Percentiles rank a stretch among this genome's conserved stretches.
Conservation (phyloP, 2,329 filamentous ascomycete genomes). For the Aspergillus persii region DNA sequence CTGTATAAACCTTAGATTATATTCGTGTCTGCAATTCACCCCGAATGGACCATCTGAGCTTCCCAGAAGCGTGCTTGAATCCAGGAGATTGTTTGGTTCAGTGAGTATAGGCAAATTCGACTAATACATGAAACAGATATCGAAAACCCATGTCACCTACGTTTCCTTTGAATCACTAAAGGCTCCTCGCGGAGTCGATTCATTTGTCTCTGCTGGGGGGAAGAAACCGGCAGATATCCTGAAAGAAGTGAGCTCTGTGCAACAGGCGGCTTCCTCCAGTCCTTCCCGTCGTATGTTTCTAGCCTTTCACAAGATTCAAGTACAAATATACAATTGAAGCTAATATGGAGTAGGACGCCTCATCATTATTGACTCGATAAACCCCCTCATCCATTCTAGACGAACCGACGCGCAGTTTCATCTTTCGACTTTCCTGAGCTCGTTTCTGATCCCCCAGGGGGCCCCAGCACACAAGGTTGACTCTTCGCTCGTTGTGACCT, state of each 20-base stretch:
- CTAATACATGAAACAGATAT: slow-evolving; percentile 27
- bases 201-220: slow-evolving; percentile 64
- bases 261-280: slow-evolving; percentile 18
- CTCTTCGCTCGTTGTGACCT: slow-evolving; percentile 72
- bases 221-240: slow-evolving; percentile 58
- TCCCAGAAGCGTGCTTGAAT: neutral
- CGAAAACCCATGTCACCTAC: slow-evolving; percentile 69
- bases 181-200: slow-evolving; percentile 62
- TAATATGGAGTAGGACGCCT: slow-evolving; percentile 59
- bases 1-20: neutral
- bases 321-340: slow-evolving; percentile 1
- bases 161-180: slow-evolving; percentile 74
- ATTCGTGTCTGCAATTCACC: neutral
- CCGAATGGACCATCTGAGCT: neutral
- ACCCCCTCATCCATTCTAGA: slow-evolving; percentile 54
- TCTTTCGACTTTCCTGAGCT: slow-evolving; percentile 68
- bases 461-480: slow-evolving; percentile 31
- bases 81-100: neutral
- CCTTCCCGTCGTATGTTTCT: slow-evolving; percentile 28
- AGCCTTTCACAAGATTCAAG: neutral
- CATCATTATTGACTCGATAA: slow-evolving; percentile 76
- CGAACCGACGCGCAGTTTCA: slow-evolving; percentile 51
- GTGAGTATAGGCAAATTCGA: neutral
- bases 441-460: slow-evolving; percentile 58
- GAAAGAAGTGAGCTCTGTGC: slow-evolving; percentile 55